Evolutionary conservation across 2,329 filamentous ascomycete genomes (phyloP).

Genomic region (Byssochlamys sp.): DNA sequence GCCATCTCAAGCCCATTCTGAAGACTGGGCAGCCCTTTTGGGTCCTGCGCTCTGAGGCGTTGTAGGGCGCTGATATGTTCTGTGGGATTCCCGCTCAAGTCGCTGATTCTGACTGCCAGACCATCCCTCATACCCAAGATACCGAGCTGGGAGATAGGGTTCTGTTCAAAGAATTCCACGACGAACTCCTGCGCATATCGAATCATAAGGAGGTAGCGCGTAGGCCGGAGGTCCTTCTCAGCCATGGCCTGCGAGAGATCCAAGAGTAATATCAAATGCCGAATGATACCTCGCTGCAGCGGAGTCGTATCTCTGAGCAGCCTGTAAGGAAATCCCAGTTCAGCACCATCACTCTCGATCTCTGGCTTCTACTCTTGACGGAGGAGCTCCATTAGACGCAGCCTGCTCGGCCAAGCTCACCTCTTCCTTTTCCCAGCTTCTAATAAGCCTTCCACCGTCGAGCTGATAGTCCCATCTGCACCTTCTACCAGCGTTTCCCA

Average conservation of each 20-base stretch:
- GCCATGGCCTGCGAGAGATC: constrained; percentile 90
- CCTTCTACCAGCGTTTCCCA: constrained; percentile 67
- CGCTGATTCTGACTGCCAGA: constrained; percentile 71
- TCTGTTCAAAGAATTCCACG: constrained; percentile 93
- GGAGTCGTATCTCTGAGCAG: constrained; percentile 88
- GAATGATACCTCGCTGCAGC: constrained; percentile 89
- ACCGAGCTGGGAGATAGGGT: constrained; percentile 90
- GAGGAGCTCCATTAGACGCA: not conserved
- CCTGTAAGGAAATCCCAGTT: constrained; percentile 37
- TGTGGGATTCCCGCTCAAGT: constrained; percentile 82
- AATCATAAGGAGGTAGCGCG: constrained; percentile 70
- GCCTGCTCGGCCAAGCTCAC: constrained; percentile 27
- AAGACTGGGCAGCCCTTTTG: constrained; percentile 66
- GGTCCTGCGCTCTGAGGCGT: constrained; percentile 55
- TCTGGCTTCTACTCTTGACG: constrained; percentile 1
- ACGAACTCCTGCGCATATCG: constrained; percentile 81
- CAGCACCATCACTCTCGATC: constrained; percentile 8
- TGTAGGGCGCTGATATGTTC: constrained; percentile 74
- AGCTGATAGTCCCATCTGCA: constrained; percentile 66
- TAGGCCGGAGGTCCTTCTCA: constrained; percentile 89
- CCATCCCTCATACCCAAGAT: constrained; percentile 91
- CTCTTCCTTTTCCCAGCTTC: constrained; percentile 74
- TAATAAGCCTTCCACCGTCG: constrained; percentile 59
- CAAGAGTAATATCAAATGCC: constrained; percentile 82
- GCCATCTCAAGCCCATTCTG: constrained; percentile 97